Evolutionary conservation across 2,329 filamentous ascomycete genomes (phyloP).

Genomic region (Beauveria rudraprayagi): DNA sequence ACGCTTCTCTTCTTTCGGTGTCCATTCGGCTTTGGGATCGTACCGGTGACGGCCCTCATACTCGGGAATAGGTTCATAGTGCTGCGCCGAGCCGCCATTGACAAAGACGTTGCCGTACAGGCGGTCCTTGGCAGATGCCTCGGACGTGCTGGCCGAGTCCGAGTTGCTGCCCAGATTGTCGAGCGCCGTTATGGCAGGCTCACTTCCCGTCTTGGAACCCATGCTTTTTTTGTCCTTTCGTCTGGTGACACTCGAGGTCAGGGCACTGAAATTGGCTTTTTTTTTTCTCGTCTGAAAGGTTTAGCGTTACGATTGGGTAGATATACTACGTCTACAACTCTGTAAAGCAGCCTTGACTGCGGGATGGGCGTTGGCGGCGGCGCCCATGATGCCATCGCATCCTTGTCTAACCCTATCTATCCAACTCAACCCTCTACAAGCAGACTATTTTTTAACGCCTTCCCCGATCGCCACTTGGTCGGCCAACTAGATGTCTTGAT

Average conservation of each 20-base stretch:
- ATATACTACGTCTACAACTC: background rate
- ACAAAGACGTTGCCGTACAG: background rate
- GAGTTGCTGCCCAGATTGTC: background rate
- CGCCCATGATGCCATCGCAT: conserved; percentile 6
- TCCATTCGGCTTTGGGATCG: conserved; percentile 50
- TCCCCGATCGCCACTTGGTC: no score
- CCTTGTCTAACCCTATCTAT: background rate
- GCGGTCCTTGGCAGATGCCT: background rate
- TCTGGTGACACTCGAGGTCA: background rate
- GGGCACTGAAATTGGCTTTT: background rate
- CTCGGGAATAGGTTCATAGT: conserved; percentile 42
- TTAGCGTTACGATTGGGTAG: background rate
- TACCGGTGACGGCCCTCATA: conserved; percentile 54
- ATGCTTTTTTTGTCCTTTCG: background rate
- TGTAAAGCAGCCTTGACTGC: background rate
- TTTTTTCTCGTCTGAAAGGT: background rate
- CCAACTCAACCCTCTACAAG: background rate
- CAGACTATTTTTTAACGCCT: background rate
- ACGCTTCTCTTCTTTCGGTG: conserved; percentile 42
- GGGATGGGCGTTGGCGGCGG: background rate
- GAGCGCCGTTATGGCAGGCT: background rate
- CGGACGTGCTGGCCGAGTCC: conserved; percentile 4
- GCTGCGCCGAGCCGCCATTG: conserved; percentile 9
- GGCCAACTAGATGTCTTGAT: background rate
- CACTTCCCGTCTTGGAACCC: background rate